Evolutionary conservation across 345 rosid species (phyloP).

Genomic region (Brassica juncea): DNA sequence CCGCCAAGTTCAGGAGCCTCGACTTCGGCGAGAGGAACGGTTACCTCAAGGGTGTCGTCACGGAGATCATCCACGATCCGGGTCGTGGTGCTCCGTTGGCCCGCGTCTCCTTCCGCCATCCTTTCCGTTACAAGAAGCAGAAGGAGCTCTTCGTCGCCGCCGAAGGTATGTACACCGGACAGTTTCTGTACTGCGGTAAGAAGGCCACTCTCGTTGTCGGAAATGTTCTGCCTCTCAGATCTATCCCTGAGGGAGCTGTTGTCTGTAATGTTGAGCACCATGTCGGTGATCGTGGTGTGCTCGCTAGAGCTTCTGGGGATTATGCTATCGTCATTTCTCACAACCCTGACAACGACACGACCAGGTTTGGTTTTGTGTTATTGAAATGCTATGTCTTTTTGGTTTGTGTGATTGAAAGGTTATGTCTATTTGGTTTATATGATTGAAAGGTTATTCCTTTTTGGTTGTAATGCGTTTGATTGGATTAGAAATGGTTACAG

Average conservation of each 20-base stretch:
- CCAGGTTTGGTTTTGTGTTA: neutral
- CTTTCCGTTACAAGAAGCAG: slow-evolving; percentile 10
- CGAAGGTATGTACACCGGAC: neutral
- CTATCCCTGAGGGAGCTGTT: neutral
- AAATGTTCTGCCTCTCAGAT: neutral
- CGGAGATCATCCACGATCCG: slow-evolving; percentile 7
- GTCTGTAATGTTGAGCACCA: neutral
- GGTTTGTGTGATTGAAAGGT: neutral
- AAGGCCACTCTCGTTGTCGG: neutral
- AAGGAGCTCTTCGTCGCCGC: slow-evolving; percentile 9
- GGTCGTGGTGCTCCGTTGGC: neutral
- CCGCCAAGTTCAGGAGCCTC: neutral
- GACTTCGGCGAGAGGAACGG: neutral
- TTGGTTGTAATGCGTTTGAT: neutral
- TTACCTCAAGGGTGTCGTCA: neutral
- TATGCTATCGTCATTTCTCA: neutral
- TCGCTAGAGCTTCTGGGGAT: neutral
- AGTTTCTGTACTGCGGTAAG: neutral
- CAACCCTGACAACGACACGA: neutral
- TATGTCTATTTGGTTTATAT: neutral
- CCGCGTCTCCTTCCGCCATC: neutral
- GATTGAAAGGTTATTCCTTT: too few species aligned
- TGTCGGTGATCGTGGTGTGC: neutral
- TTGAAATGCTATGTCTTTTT: neutral
- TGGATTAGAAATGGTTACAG: neutral